Base-by-base conservation (phyloP, 2,329 filamentous ascomycete genomes). In the Chaetomiaceae sp. region DNA sequence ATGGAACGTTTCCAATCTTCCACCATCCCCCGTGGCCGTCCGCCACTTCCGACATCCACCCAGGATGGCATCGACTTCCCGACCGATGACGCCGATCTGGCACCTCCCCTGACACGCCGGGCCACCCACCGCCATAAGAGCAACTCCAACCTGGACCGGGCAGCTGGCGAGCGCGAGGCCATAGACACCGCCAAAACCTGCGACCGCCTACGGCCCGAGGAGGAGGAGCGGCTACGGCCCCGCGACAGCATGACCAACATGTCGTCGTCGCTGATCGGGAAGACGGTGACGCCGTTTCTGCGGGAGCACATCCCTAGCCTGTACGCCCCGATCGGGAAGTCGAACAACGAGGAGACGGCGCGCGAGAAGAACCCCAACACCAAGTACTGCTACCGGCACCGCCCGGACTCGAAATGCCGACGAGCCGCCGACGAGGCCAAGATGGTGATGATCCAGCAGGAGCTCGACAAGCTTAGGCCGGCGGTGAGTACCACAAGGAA, bases 311-410 rank as follows among this genome's bases (percentile, higher is more conserved):
- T 96, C 40, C 91, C 91, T 3, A 80, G 81, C 52, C 78, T 93
- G 59, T 96, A 97, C 68, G 88, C 89, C 27, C 88, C 88, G 14
- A 71, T 88, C 46, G 84, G 85, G 50, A 80, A 80, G 56, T 68
- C 70, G 7, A 71, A 73, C 48, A 65, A 68, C 42, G 63, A 68
- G 32, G 62, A 67, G 51, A 66, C 65, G 19, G 63, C 62, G 39
- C 68, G 61, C 36, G 68, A 71, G 37, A 72, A 66, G 58, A 78
- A 81, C 52, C 77, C 75, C 29, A 95, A 90, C 64, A 94, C 88
- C 57, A 93, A 87, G 65, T 97, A 86, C 70, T 98, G 93, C 70
- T 98, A 98, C 66, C 83, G 93, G 46, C 93, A 98, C 66, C 78
- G 87, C 44, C 93, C 93, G 2, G 93, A 97, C 65, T 81, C 91